Conservation (phyloP, 228 moss, liverwort and hornwort species). For the Sphagnum fallax region DNA sequence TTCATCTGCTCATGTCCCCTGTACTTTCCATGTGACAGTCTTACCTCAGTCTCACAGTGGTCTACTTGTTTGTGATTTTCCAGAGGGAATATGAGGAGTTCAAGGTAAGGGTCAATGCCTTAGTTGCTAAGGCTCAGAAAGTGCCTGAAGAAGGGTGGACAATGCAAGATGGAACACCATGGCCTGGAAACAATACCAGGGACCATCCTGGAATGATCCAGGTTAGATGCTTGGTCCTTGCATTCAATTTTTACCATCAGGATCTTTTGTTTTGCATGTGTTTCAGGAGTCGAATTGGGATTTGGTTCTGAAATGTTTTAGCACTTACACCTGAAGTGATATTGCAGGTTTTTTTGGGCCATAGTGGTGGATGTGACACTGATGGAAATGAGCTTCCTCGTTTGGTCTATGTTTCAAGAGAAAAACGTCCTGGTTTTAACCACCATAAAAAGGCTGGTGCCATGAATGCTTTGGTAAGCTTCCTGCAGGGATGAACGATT, state of each 20-base stretch:
- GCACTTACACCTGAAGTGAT: neutral
- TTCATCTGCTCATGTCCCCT: too few relatives aligned
- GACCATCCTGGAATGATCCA: conserved; percentile 90
- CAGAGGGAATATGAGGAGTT: conserved; percentile 78
- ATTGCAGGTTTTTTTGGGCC: conserved; percentile 56
- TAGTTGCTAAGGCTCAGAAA: conserved; percentile 71
- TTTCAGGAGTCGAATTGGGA: too few relatives aligned
- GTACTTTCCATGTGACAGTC: too few relatives aligned
- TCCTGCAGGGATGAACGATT: too few relatives aligned
- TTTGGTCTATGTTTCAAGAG: conserved; percentile 59
- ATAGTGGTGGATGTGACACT: conserved; percentile 56
- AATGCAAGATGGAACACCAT: conserved; percentile 73
- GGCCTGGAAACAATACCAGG: conserved; percentile 62
- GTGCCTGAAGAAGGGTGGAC: conserved; percentile 79
- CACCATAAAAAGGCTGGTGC: conserved; percentile 70
- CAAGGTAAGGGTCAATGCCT: conserved; percentile 63
- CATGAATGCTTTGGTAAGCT: conserved; percentile 49
- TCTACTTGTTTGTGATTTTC: neutral
- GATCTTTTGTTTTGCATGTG: neutral
- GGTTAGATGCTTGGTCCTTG: conserved; percentile 18
- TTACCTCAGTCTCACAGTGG: too few relatives aligned
- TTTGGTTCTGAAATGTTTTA: neutral
- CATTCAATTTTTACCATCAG: neutral
- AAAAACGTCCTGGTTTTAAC: conserved; percentile 63
- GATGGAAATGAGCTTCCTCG: conserved; percentile 60